Evolutionary conservation across 129 eudicot genomes (phyloP).

Genomic region (Chrysanthemum lavandulifolium): DNA sequence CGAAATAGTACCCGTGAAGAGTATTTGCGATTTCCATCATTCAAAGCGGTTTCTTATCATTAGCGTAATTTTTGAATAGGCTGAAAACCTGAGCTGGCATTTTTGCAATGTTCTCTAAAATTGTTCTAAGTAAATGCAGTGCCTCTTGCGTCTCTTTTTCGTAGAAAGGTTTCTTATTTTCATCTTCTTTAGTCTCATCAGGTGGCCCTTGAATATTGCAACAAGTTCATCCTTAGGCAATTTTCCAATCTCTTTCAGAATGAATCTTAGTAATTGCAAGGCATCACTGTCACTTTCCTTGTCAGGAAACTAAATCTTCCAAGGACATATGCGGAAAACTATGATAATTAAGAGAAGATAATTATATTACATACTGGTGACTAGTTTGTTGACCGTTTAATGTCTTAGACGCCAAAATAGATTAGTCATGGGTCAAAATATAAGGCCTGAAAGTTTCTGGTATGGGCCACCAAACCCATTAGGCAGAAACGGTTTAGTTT

Average conservation of each 20-base stretch:
- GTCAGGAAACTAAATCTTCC: not conserved
- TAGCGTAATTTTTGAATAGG: not conserved
- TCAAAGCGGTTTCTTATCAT: not conserved
- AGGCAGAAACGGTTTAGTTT: too few species aligned
- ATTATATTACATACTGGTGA: too few species aligned
- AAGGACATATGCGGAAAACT: not conserved
- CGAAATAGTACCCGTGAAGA: not conserved
- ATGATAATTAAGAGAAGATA: not conserved
- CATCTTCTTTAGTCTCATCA: conserved; percentile 2
- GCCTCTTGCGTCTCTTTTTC: conserved; percentile 3
- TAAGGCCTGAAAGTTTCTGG: too few species aligned
- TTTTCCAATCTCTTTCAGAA: conserved; percentile 7
- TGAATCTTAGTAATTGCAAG: conserved; percentile 9
- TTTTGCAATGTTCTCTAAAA: not conserved
- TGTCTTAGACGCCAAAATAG: too few species aligned
- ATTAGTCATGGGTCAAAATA: too few species aligned
- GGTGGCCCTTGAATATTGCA: conserved; percentile 1
- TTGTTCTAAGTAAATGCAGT: not conserved
- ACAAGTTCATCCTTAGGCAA: conserved; percentile 3
- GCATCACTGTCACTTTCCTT: not conserved
- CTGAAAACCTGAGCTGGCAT: not conserved
- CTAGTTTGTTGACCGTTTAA: too few species aligned
- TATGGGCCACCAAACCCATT: too few species aligned
- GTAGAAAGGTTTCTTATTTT: not conserved
- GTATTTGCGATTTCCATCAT: not conserved